Evolutionary conservation across 129 eudicot species (phyloP), one percentile per base, ranked within the genome.

Genomic region (Flaveria ramosissima): DNA sequence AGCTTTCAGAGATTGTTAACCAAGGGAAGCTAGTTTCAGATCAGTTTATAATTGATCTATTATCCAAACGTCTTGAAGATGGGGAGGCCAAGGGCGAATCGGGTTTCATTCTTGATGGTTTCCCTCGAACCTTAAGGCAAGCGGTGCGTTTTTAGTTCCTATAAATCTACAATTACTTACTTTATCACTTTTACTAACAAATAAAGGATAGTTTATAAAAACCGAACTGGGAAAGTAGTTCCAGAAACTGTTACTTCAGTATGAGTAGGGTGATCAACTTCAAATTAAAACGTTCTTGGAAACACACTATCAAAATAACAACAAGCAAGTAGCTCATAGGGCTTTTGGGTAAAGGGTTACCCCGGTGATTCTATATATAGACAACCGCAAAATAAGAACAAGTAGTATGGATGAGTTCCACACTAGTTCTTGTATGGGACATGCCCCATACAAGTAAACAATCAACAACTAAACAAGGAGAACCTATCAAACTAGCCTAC

Each of bases 91-190:
- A 85, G 76, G 96, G 98, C 70, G 92, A 90, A 86, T 83, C 89
- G 0, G 97, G 98, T 23, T 93, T 93, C 84, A 90, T 93, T 80
- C 96, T 93, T 56, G 98, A 93, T 76, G 98, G 98, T 65, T 90
- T 93, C 82, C 98, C 98, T 53, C 88, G 98, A 32, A 93, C 98
- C 43, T 74, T 93, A 63, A 86, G 88, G 80, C 98, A 93, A 76
- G 98, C 97, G 79, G 97, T 92, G 60, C 39, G 65, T 69, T 78
- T 41, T 10, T 14, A 56, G 36, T 71, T 59, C 2, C 66, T 24
- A 17, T 17, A 61, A 11, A 60, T 50, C 23, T 41, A 42, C 24
- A 55, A 12, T 53, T 42, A 26, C 30, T 26, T 26, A 30, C 12
- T 64, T 32, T 53, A 39, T 51, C 63, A 51, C 27, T 51, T 48